Conservation (phyloP, 2,329 filamentous ascomycete species). For the Epichloe amarillans region DNA sequence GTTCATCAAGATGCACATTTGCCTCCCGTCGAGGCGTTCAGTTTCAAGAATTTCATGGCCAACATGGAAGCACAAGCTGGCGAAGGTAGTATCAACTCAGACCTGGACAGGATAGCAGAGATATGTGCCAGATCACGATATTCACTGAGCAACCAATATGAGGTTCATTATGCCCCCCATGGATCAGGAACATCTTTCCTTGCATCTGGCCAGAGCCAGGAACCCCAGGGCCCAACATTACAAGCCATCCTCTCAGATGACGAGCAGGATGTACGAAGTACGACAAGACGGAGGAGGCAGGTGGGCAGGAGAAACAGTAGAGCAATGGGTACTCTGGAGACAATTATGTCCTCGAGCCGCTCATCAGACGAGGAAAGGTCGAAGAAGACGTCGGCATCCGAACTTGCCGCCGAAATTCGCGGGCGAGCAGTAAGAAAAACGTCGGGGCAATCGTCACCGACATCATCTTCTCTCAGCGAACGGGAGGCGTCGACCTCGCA, state of each 20-base stretch:
- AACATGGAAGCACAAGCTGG: conserved; percentile 33
- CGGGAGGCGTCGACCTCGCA: conserved; percentile 14
- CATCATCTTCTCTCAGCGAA: conserved; percentile 16
- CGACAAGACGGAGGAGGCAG: conserved; percentile 24
- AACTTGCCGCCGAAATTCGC: conserved; percentile 40
- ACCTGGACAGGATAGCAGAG: conserved; percentile 52
- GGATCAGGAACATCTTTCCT: conserved; percentile 40
- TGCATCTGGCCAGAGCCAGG: conserved; percentile 16
- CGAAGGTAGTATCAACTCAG: conserved; percentile 36
- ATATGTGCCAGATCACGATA: conserved; percentile 53
- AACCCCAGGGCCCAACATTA: conserved; percentile 36
- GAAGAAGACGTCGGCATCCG: conserved; percentile 45
- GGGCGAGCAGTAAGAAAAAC: conserved; percentile 31
- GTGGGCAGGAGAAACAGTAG: conserved; percentile 32
- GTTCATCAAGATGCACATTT: conserved; percentile 30
- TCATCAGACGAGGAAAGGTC: conserved; percentile 49
- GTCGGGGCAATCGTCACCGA: conserved; percentile 19
- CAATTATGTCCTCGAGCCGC: conserved; percentile 52
- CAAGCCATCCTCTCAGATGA: conserved; percentile 46
- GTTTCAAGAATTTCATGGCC: conserved; percentile 50
- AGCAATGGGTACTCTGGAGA: conserved; percentile 50
- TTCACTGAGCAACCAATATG: conserved; percentile 53
- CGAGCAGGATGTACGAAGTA: conserved; percentile 29
- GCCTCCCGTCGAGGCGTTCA: conserved; percentile 49
- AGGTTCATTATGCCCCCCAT: conserved; percentile 52